phyloP scores from a whole-genome alignment of 2,329 filamentous ascomycete genomes.

The Sodiomyces alkalinus region DNA sequence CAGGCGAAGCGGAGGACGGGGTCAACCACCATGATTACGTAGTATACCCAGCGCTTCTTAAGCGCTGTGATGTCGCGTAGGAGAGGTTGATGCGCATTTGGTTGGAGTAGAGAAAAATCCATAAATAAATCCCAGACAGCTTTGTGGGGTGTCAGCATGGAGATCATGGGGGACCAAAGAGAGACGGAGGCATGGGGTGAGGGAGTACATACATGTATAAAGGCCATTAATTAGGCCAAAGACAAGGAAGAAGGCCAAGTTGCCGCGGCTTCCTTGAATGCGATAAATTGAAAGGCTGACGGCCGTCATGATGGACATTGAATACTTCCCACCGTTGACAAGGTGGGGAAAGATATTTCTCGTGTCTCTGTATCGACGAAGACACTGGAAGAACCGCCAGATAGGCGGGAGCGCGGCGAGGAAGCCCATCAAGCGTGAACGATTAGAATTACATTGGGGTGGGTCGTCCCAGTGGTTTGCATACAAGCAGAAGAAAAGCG shows the following conservation, averaged over 20 bases:
- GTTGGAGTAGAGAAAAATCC: constrained; percentile 87
- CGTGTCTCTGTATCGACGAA: constrained; percentile 80
- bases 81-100: constrained; percentile 48
- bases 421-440: constrained; percentile 76
- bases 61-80: constrained; percentile 70
- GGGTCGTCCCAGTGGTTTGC: constrained; percentile 62
- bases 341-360: constrained; percentile 81
- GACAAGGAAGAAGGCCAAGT: constrained; percentile 60
- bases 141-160: constrained; percentile 13
- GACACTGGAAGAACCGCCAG: constrained; percentile 81
- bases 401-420: constrained; percentile 70
- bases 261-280: constrained; percentile 40
- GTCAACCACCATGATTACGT: constrained; percentile 68
- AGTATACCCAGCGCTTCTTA: constrained; percentile 71
- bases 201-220: constrained; percentile 51
- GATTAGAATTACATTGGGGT: constrained; percentile 64
- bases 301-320: constrained; percentile 67
- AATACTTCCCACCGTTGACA: constrained; percentile 84
- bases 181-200: background rate
- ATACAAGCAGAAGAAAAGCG: constrained; percentile 91
- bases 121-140: constrained; percentile 88
- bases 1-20: constrained; percentile 81
- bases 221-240: constrained; percentile 71
- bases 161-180: too few species aligned
- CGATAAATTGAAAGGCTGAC: constrained; percentile 72